Conservation (phyloP, 1,139 yeast genomes). For the Suhomyces bribrorum region DNA sequence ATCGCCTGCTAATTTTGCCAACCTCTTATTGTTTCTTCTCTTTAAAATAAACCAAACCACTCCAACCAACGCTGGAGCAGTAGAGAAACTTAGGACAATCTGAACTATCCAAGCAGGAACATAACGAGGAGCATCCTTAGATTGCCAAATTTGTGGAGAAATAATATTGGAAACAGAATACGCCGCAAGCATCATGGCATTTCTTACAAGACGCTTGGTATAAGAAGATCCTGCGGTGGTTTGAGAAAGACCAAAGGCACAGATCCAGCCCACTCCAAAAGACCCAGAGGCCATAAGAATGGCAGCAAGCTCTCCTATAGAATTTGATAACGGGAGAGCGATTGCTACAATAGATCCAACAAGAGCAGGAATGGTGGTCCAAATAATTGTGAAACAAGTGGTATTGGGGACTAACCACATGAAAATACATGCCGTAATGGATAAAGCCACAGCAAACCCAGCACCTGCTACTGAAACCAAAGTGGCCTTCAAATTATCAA, state of each 20-base stretch:
- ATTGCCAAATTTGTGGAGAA: conserved; percentile 29
- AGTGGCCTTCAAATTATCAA: conserved; percentile 47
- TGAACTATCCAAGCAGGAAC: conserved; percentile 54
- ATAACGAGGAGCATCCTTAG: conserved; percentile 25
- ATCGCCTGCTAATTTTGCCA: conserved; percentile 8
- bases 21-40: conserved; percentile 39
- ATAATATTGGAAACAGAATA: conserved; percentile 30
- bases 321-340: conserved; percentile 39
- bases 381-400: conserved; percentile 19
- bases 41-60: conserved; percentile 40
- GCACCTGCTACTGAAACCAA: conserved; percentile 55
- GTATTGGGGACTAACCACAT: conserved; percentile 22
- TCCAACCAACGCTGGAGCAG: conserved; percentile 39
- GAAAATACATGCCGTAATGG: conserved; percentile 30
- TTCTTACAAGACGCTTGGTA: conserved; percentile 27
- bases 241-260: conserved; percentile 24
- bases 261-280: conserved; percentile 25
- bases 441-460: conserved; percentile 41
- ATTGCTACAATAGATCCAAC: conserved; percentile 49
- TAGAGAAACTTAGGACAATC: conserved; percentile 46
- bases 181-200: conserved; percentile 24
- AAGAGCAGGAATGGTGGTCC: conserved; percentile 39
- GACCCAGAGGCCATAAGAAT: conserved; percentile 22
- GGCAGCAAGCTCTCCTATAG: conserved; percentile 44
- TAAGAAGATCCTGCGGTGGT: conserved; percentile 29